A percentile compares a stretch with the other conserved stretches of the same genome.
Evolutionary conservation across 2,329 filamentous ascomycete genomes (phyloP).

Genomic region (Colletotrichum horii): DNA sequence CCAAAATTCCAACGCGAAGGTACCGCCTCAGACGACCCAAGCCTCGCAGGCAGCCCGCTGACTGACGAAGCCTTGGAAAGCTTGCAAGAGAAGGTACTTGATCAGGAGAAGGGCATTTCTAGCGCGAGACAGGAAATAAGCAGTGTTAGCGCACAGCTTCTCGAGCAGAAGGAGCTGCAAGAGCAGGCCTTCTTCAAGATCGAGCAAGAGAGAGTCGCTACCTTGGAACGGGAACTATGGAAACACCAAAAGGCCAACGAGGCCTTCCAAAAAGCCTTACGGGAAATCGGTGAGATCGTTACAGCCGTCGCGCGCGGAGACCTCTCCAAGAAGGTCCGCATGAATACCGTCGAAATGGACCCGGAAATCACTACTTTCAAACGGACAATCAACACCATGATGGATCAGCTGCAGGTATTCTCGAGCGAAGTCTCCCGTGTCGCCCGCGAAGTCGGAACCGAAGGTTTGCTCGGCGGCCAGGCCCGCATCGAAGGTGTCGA

Average conservation of each 20-base stretch:
- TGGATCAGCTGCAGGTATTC: constrained; percentile 96
- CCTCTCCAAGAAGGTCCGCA: constrained; percentile 94
- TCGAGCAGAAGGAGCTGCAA: constrained; percentile 84
- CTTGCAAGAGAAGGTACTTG: constrained; percentile 88
- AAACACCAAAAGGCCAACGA: constrained; percentile 98
- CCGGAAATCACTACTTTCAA: constrained; percentile 98
- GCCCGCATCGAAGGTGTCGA: constrained; percentile 93
- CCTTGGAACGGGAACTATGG: constrained; percentile 89
- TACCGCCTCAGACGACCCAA: constrained; percentile 25
- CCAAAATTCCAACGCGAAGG: constrained; percentile 24
- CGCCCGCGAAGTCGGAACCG: constrained; percentile 93
- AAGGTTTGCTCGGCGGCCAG: constrained; percentile 92
- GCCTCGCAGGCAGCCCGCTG: constrained; percentile 27
- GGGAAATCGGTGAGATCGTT: constrained; percentile 97
- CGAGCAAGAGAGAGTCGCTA: constrained; percentile 85
- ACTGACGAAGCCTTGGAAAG: constrained; percentile 81
- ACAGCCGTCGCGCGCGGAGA: constrained; percentile 95
- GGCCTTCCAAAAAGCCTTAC: constrained; percentile 95
- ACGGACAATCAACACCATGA: constrained; percentile 98
- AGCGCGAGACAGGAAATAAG: constrained; percentile 86
- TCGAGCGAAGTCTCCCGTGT: constrained; percentile 95
- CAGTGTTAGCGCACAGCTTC: constrained; percentile 83
- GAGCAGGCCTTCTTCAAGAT: constrained; percentile 82
- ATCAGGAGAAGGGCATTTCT: constrained; percentile 90
- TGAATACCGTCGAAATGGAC: constrained; percentile 96